Evolutionary conservation across 345 rosid genomes (phyloP).

Genomic region (Cardamine resedifolia): DNA sequence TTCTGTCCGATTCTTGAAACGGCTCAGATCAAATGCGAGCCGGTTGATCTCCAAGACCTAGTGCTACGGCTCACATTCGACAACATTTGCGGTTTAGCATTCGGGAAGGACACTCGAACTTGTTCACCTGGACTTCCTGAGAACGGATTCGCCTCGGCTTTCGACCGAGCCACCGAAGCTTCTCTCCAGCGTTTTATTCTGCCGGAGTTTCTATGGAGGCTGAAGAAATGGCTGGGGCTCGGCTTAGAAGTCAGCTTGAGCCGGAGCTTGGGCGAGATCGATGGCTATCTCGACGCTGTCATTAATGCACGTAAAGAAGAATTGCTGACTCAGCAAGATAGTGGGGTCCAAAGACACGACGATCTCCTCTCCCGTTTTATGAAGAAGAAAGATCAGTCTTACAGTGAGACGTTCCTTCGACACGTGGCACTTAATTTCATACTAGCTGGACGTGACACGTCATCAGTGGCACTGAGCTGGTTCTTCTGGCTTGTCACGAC

Average conservation of each 20-base stretch:
- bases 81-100: slow-evolving; percentile 92
- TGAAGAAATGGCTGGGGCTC: slow-evolving; percentile 75
- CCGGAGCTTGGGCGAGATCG: slow-evolving; percentile 71
- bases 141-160: slow-evolving; percentile 74
- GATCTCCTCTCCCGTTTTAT: slow-evolving; percentile 84
- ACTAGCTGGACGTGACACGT: slow-evolving; percentile 97
- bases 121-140: slow-evolving; percentile 73
- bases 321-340: slow-evolving; percentile 52
- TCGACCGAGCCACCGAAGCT: slow-evolving; percentile 93
- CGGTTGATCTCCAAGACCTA: slow-evolving; percentile 86
- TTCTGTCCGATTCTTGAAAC: slow-evolving; percentile 71
- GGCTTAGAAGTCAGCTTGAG: slow-evolving; percentile 84
- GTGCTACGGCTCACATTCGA: slow-evolving; percentile 91
- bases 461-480: slow-evolving; percentile 90
- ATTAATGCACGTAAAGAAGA: slow-evolving; percentile 74
- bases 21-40: slow-evolving; percentile 53
- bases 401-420: slow-evolving; percentile 66
- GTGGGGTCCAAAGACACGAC: slow-evolving; percentile 63
- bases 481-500: slow-evolving; percentile 78
- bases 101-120: slow-evolving; percentile 88
- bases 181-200: slow-evolving; percentile 83
- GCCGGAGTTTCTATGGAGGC: slow-evolving; percentile 81
- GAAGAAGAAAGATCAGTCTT: slow-evolving; percentile 72
- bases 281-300: slow-evolving; percentile 60
- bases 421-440: slow-evolving; percentile 92